Evolutionary conservation across 73 alveolate species (phyloP).

Genomic region (Paramecium sonneborni): DNA sequence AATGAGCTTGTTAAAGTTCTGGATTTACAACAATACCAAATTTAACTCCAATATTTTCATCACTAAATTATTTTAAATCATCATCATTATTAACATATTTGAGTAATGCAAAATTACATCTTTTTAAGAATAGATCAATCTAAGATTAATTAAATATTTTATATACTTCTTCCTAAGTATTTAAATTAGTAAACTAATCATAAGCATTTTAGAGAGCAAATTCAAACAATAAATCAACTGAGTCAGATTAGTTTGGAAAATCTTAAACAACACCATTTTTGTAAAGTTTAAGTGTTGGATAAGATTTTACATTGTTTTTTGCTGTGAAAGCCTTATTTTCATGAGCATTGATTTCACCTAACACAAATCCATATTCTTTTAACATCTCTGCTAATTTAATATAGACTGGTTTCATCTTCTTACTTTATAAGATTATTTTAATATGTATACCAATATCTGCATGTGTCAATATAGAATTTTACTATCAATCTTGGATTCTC

Average conservation of each 20-base stretch:
- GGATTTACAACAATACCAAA: conserved; percentile 10
- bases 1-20: neutral
- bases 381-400: neutral
- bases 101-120: neutral
- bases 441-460: conserved; percentile 1
- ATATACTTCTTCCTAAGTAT: neutral
- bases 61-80: neutral
- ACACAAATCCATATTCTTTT: conserved; percentile 20
- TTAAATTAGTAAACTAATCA: neutral
- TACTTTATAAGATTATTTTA: neutral
- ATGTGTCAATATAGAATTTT: neutral
- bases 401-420: conserved; percentile 27
- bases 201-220: conserved; percentile 17
- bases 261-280: neutral
- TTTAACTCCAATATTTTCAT: neutral
- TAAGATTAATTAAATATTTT: neutral
- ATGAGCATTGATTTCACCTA: conserved; percentile 27
- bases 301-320: neutral
- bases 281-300: neutral
- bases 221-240: neutral
- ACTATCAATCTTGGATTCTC: conserved; percentile 9
- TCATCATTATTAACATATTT: neutral
- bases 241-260: conserved; percentile 9
- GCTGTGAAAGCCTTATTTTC: conserved; percentile 17
- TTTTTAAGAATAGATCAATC: conserved; percentile 32